Base-by-base conservation (phyloP, 495 filamentous ascomycete species). In the Entonaema liquescens region DNA sequence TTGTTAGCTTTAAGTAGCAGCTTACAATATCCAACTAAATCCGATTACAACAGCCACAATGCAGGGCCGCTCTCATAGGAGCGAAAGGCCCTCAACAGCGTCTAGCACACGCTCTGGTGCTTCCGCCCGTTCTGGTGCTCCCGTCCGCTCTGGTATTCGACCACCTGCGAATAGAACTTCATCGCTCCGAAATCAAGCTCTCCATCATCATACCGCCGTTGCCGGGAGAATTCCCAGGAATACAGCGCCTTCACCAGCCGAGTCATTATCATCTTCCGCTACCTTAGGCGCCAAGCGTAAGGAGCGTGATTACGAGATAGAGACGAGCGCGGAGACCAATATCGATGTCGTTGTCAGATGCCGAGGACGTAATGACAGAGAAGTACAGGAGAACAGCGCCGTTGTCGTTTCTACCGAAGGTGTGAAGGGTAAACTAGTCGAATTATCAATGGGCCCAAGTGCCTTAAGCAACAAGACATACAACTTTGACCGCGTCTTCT, bases 331-430 rank as follows among this genome's bases (percentile, higher is more conserved):
- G 64, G 93, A 96, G 78, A 98, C 95, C 2, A 98, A 96, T 79
- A 99, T 99, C 77, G 93, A 96, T 79, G 95, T 98, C 38, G 94
- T 98, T 3, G 95, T 99, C 29, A 86, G 95, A 65, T 99, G 95
- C 81, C 88, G 95, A 44, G 96, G 95, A 1, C 90, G 95, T 38
- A 98, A 91, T 74, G 92, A 97, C 55, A 89, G 95, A 42, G 95
- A 99, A 77, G 89, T 97, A 31, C 83, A 89, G 56, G 95, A 98
- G 78, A 98, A 96, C 76, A 97, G 93, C 68, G 92, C 92, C 17
- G 93, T 98, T 2, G 94, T 97, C 0, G 86, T 99, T 3, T 88
- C 87, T 8, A 97, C 94, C 3, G 92, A 97, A 66, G 94, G 92
- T 2, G 88, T 93, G 25, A 93, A 91, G 71, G 94, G 94, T 5